These are phyloP conservation scores for Malassezia yamatoensis DNA, from an alignment of 1,284 basidiomycete genomes.

Conservation along the genomic window DNA sequence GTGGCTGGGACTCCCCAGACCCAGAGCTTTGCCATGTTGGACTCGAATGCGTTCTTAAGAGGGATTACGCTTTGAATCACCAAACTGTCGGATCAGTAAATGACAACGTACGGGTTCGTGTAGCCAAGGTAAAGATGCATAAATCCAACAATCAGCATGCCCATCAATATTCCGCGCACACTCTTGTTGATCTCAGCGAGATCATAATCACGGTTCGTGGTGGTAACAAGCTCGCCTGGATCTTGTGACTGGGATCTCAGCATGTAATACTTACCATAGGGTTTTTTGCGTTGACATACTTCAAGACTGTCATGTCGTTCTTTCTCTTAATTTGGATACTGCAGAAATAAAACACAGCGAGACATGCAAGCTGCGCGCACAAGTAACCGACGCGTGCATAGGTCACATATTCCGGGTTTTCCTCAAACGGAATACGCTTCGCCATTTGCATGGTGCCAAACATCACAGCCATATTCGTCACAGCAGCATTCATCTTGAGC, in stretches of 20 bases:
- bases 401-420: constrained; percentile 64
- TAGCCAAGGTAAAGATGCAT: constrained; percentile 48
- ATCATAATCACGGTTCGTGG: constrained; percentile 87
- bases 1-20: constrained; percentile 53
- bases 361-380: constrained; percentile 60
- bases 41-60: constrained; percentile 45
- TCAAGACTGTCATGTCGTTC: constrained; percentile 89
- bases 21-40: constrained; percentile 47
- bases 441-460: constrained; percentile 57
- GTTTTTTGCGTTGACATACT: constrained; percentile 59
- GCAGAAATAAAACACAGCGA: constrained; percentile 67
- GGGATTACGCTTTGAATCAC: constrained; percentile 47
- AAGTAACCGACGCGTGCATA: constrained; percentile 79
- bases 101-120: constrained; percentile 37
- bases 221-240: constrained; percentile 72
- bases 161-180: constrained; percentile 54
- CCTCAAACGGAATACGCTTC: constrained; percentile 79
- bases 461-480: constrained; percentile 26
- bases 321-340: constrained; percentile 64
- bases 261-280: constrained; percentile 24
- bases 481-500: constrained; percentile 16
- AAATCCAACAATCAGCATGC: constrained; percentile 45
- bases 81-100: constrained; percentile 15
- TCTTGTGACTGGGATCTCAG: constrained; percentile 52
- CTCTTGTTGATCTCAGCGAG: constrained; percentile 74